phyloP scores from a whole-genome alignment of 2,329 filamentous ascomycete species.

The Cylindrodendrum hubeiense region DNA sequence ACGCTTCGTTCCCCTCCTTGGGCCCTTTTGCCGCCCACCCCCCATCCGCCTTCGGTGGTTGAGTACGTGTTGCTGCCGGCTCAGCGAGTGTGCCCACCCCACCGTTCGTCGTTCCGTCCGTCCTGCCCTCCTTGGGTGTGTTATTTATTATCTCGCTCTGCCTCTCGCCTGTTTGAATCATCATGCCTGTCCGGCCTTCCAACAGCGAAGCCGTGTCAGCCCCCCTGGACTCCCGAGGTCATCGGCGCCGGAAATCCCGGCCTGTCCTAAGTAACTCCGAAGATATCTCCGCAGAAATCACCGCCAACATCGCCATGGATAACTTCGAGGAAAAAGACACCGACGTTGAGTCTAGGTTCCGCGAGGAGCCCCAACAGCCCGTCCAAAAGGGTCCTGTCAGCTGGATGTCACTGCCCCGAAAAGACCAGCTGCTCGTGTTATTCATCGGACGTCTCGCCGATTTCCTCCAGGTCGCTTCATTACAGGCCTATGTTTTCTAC shows the following conservation, averaged over 20 bases:
- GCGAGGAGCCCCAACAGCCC: slow-evolving; percentile 8
- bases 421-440: slow-evolving; percentile 77
- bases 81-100: neutral
- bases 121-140: neutral
- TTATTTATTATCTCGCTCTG: slow-evolving; percentile 4
- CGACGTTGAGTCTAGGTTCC: slow-evolving; percentile 10
- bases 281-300: neutral
- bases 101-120: slow-evolving; percentile 14
- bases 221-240: slow-evolving; percentile 19
- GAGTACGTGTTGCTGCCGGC: neutral
- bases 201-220: slow-evolving; percentile 17
- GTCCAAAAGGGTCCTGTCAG: slow-evolving; percentile 60
- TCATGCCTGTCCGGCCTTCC: slow-evolving; percentile 20
- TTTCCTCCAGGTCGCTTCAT: slow-evolving; percentile 77
- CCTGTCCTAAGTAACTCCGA: slow-evolving; percentile 4
- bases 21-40: neutral
- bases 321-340: slow-evolving; percentile 19
- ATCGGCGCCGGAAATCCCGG: slow-evolving; percentile 27
- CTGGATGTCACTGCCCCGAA: slow-evolving; percentile 78
- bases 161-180: neutral
- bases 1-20: neutral
- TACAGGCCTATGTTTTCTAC: slow-evolving; percentile 81
- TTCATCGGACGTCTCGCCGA: slow-evolving; percentile 79
- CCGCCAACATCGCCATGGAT: slow-evolving; percentile 10
- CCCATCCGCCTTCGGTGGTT: neutral